Base-by-base conservation (phyloP, 2,329 filamentous ascomycete genomes). In the Stemphylium lycopersici region DNA sequence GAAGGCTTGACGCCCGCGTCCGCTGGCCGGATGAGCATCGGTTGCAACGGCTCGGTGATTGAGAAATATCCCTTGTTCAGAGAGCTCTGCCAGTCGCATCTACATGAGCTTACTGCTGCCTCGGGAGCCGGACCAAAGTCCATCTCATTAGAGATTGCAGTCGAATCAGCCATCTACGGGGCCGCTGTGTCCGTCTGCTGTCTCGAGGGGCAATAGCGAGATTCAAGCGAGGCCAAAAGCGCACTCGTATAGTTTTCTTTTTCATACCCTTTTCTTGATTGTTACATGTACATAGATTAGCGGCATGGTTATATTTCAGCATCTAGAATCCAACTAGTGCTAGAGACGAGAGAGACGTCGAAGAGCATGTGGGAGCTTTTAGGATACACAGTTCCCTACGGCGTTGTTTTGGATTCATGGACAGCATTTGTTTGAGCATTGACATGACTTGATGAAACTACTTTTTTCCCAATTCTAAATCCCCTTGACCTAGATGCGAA, bases 11-110 rank as follows among this genome's bases (percentile, higher is more conserved):
- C 68, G 5, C 70, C 75, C 16, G 56, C 68, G 36, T 61, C 66
- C 15, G 71, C 70, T 6, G 76, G 70, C 18, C 72, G 69, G 55
- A 71, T 79, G 47, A 77, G 78, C 36, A 78, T 93, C n/a, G 88
- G 88, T 3, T 93, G 88, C 75, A 92, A 91, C 68, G 90, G 90
- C 39, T 89, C 87, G 24, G 89, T 93, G 44, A 87, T 93, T 46
- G 89, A 93, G 74, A 87, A 88, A 64, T 93, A 93, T 68, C 89
- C 90, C 0, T 78, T 79, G 6, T 93, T 91, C 72, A 78, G 83
- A 18, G 75, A 73, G 29, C 80, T 77, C 37, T 87, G 87, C 66
- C 89, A 93, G 71, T 70, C 70, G 5, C 86, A 86, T 62, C 76
- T 93, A 41, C 80, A 91, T 65, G 77, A 80, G 34, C 77, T 93